phyloP scores from a whole-genome alignment of 2,329 filamentous ascomycete genomes.

The Ascosphaera apis region DNA sequence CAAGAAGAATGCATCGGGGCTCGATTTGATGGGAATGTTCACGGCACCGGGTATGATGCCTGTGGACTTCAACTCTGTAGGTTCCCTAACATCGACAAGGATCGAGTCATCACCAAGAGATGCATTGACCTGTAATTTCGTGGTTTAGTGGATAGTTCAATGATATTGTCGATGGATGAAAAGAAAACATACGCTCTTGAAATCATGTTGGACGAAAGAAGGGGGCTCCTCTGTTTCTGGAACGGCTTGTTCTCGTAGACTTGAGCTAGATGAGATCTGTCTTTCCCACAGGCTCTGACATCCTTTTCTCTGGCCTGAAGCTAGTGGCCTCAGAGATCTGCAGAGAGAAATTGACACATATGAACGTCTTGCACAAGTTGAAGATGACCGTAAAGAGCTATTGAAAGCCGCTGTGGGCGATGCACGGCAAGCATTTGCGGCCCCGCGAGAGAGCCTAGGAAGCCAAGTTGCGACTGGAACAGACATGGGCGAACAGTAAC shows the following conservation, averaged over 20 bases:
- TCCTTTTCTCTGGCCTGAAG: not conserved
- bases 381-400: not conserved
- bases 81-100: constrained; percentile 26
- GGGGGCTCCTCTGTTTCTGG: not conserved
- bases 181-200: not conserved
- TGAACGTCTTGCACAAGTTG: not conserved
- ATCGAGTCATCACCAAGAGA: constrained; percentile 12
- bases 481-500: no score
- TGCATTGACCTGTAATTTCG: constrained; percentile 11
- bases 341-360: not conserved
- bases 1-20: constrained; percentile 61
- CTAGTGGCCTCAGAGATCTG: not conserved
- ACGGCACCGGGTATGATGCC: constrained; percentile 52
- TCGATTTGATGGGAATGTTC: constrained; percentile 58
- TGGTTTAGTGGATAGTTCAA: constrained; percentile 2
- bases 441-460: not conserved
- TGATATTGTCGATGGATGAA: not conserved
- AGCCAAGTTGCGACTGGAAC: not conserved
- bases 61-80: constrained; percentile 20
- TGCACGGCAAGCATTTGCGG: not conserved
- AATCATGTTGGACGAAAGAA: not conserved
- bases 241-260: not conserved
- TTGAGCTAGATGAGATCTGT: not conserved
- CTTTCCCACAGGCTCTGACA: not conserved
- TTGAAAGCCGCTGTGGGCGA: not conserved